phyloP scores from a whole-genome alignment of 352 stramenopile genomes.

The Globisporangium okanoganense region DNA sequence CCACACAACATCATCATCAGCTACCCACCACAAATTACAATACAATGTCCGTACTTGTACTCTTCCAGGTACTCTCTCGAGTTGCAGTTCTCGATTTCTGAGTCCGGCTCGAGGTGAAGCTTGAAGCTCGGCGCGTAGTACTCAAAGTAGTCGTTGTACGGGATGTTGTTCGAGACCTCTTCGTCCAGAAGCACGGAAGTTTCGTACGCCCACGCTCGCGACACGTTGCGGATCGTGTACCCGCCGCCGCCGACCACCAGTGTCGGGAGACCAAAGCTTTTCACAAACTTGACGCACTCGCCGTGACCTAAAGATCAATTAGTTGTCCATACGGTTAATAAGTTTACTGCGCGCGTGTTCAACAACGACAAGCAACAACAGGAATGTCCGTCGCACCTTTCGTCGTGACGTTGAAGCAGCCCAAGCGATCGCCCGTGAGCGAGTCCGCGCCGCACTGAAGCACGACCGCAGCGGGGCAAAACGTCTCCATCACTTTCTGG shows the following conservation, averaged over 20 bases:
- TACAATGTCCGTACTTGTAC: slow-evolving; percentile 58
- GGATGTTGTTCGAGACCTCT: slow-evolving; percentile 93
- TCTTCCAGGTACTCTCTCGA: slow-evolving; percentile 84
- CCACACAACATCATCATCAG: too few species aligned
- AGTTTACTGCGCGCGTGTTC: too few species aligned
- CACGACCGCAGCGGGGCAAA: slow-evolving; percentile 96
- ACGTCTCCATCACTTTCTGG: slow-evolving; percentile 96
- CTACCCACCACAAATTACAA: too few species aligned
- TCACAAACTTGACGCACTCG: slow-evolving; percentile 96
- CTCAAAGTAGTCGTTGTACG: slow-evolving; percentile 99
- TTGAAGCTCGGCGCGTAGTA: slow-evolving; percentile 95
- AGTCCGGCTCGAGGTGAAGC: slow-evolving; percentile 74
- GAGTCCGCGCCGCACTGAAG: slow-evolving; percentile 98
- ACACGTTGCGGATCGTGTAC: slow-evolving; percentile 98
- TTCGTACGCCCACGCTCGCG: slow-evolving; percentile 93
- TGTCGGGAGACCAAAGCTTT: slow-evolving; percentile 95
- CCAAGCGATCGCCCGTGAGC: slow-evolving; percentile 96
- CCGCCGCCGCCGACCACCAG: slow-evolving; percentile 96
- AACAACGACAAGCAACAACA: too few species aligned
- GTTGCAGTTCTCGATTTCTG: slow-evolving; percentile 78
- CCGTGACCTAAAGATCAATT: slow-evolving; percentile 65
- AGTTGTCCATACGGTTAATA: too few species aligned
- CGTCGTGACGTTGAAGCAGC: slow-evolving; percentile 98
- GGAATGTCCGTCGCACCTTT: slow-evolving; percentile 46
- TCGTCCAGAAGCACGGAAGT: slow-evolving; percentile 93